phyloP scores from a whole-genome alignment of 2,329 filamentous ascomycete genomes.

The Trichoderma oligosporum region DNA sequence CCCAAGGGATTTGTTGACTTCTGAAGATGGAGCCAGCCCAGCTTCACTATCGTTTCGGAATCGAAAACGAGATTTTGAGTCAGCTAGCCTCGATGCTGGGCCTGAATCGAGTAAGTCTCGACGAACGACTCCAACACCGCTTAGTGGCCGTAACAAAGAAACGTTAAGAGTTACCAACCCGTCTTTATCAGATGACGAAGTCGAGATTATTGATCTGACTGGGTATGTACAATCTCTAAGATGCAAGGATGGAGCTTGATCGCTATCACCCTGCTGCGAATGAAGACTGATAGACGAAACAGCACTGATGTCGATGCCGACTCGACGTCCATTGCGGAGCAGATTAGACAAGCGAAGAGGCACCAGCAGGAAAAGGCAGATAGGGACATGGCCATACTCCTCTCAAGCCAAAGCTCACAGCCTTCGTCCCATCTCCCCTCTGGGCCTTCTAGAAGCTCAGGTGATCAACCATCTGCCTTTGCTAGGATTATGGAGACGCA shows the following conservation, averaged over 20 bases:
- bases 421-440: neutral
- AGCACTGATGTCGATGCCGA: constrained; percentile 36
- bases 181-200: constrained; percentile 1
- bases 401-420: constrained; percentile 26
- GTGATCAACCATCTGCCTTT: constrained; percentile 13
- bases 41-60: constrained; percentile 26
- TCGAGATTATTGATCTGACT: constrained; percentile 42
- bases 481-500: constrained; percentile 20
- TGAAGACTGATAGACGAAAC: constrained; percentile 23
- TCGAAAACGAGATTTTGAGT: constrained; percentile 31
- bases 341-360: constrained; percentile 35
- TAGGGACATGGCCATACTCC: constrained; percentile 28
- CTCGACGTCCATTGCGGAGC: constrained; percentile 31
- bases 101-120: constrained; percentile 32
- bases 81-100: constrained; percentile 21
- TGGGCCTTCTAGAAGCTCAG: neutral
- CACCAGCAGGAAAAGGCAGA: constrained; percentile 30
- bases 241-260: neutral
- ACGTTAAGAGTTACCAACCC: neutral
- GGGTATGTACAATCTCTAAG: constrained; percentile 29
- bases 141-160: neutral
- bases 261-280: neutral
- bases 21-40: constrained; percentile 18
- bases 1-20: constrained; percentile 13
- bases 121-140: constrained; percentile 29